Percentiles rank a stretch among this genome's conserved stretches.
These are phyloP conservation scores for Trypanosoma avium DNA, from an alignment of 208 protist genomes.

Conservation along the genomic window DNA sequence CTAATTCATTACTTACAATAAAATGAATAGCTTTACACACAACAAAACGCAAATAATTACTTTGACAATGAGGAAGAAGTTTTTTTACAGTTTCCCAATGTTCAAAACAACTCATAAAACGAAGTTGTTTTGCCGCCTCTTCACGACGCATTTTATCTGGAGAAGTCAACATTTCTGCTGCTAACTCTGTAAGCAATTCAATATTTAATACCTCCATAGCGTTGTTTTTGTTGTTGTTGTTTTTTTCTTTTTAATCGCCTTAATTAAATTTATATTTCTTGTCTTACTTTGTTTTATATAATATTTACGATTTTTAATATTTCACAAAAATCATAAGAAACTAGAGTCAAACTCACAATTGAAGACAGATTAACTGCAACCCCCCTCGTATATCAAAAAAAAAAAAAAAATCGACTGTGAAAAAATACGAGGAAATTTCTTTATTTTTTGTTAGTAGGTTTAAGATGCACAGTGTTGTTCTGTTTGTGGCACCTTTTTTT, in stretches of 20 bases:
- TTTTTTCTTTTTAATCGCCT: background rate
- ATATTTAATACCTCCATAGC: constrained; percentile 28
- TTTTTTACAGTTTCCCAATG: constrained; percentile 67
- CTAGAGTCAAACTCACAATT: no score
- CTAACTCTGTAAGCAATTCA: constrained; percentile 39
- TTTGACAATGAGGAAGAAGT: constrained; percentile 46
- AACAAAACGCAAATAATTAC: constrained; percentile 84
- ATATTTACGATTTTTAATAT: no score
- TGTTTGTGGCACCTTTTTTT: no score
- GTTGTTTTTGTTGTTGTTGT: background rate
- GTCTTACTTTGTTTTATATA: no score
- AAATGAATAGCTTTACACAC: constrained; percentile 79
- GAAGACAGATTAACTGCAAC: no score
- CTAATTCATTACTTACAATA: constrained; percentile 86
- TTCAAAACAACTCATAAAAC: constrained; percentile 81
- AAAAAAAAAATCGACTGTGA: no score
- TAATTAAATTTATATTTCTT: background rate
- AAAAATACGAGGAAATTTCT: no score
- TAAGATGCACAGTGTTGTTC: no score
- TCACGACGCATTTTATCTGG: constrained; percentile 56
- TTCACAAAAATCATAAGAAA: no score
- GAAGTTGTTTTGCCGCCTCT: constrained; percentile 53
- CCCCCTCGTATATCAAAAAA: no score
- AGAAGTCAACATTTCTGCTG: constrained; percentile 48
- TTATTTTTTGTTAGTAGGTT: no score